Evolutionary conservation across 768 basidiomycete genomes (phyloP).

Genomic region (Naganishia vishniacii): DNA sequence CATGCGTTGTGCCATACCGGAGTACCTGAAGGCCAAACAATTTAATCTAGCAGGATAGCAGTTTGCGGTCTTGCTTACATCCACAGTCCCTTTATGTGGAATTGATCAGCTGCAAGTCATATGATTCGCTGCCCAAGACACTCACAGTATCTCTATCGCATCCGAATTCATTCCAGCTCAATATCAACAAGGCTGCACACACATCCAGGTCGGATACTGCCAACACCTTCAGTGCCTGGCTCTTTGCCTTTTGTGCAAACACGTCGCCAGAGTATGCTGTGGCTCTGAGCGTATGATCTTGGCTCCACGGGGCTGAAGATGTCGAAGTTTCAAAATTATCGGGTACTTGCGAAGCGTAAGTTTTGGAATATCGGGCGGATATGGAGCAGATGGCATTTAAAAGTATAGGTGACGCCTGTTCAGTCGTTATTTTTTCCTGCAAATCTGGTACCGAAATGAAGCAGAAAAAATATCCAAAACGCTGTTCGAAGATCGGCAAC

Average conservation of each 20-base stretch:
- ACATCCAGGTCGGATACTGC: slow-evolving; percentile 20
- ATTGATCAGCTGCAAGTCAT: background rate
- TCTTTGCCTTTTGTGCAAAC: slow-evolving; percentile 29
- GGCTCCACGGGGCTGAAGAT: background rate
- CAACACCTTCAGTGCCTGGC: slow-evolving; percentile 21
- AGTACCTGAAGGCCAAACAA: slow-evolving; percentile 22
- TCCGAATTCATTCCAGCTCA: slow-evolving; percentile 33
- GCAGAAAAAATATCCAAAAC: slow-evolving; percentile 31
- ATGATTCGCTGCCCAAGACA: background rate
- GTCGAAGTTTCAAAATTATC: background rate
- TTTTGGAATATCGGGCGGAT: slow-evolving; percentile 25
- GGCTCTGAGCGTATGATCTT: background rate
- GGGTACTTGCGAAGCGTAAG: slow-evolving; percentile 6
- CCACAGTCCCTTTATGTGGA: slow-evolving; percentile 27
- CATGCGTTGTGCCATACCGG: slow-evolving; percentile 31
- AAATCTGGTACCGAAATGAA: slow-evolving; percentile 12
- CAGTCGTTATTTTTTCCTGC: background rate
- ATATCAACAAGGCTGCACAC: slow-evolving; percentile 25
- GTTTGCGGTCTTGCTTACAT: slow-evolving; percentile 20
- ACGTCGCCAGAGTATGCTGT: slow-evolving; percentile 16
- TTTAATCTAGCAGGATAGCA: background rate
- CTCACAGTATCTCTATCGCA: slow-evolving; percentile 30
- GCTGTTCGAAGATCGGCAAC: slow-evolving; percentile 27
- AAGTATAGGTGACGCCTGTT: slow-evolving; percentile 19
- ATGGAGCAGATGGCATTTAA: slow-evolving; percentile 29